Evolutionary conservation across 495 filamentous ascomycete species (phyloP).

Genomic region (Xylaria palmicola): DNA sequence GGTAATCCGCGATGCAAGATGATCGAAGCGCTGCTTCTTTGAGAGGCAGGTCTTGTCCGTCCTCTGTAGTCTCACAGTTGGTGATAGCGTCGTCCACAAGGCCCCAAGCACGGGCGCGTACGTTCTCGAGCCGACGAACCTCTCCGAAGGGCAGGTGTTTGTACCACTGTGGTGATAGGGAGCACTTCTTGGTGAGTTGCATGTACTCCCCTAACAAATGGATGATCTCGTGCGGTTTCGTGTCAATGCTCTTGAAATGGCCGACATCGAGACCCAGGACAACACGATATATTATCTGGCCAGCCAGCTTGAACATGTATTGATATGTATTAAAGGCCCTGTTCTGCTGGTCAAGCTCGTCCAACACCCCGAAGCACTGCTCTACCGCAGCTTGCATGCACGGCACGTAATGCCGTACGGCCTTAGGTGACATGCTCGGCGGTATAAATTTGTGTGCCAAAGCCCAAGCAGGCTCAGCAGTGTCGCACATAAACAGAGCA

Average conservation of each 20-base stretch:
- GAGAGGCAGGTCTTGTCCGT: neutral
- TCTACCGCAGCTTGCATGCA: constrained; percentile 44
- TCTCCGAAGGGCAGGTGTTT: constrained; percentile 40
- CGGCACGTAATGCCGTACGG: constrained; percentile 49
- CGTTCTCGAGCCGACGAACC: constrained; percentile 31
- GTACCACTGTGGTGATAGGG: constrained; percentile 44
- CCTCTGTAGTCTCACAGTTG: neutral
- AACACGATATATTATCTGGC: constrained; percentile 44
- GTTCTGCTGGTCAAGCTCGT: constrained; percentile 39
- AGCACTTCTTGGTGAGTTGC: constrained; percentile 45
- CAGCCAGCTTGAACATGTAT: constrained; percentile 52
- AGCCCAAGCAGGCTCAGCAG: constrained; percentile 38
- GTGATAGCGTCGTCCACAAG: neutral
- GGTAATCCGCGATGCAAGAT: neutral
- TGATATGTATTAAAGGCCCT: constrained; percentile 51
- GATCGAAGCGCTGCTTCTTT: neutral
- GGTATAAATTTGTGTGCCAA: constrained; percentile 48
- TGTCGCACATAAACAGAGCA: constrained; percentile 29
- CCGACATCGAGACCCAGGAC: constrained; percentile 43
- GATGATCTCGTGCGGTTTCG: constrained; percentile 30
- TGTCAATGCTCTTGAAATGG: constrained; percentile 37
- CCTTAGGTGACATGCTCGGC: constrained; percentile 44
- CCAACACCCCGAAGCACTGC: constrained; percentile 44
- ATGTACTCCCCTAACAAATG: constrained; percentile 37
- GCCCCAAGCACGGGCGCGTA: constrained; percentile 5